These are phyloP conservation scores for Retiboletus flavoniger DNA, from an alignment of 1,284 basidiomycete species.

Conservation along the genomic window DNA sequence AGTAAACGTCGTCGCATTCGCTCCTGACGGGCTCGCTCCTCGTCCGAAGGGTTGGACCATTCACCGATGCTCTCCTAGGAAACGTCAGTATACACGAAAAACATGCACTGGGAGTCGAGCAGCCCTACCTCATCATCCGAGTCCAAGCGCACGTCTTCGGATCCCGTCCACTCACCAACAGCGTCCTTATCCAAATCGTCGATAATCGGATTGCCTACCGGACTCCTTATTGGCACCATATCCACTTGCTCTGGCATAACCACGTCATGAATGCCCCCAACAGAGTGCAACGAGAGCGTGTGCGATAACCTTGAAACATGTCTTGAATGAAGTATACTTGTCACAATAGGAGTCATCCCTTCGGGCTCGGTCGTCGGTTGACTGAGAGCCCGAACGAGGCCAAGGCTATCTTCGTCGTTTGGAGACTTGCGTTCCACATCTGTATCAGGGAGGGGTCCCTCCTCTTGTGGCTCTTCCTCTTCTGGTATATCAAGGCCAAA, in stretches of 20 bases:
- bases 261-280: constrained; percentile 47
- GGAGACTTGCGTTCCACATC: constrained; percentile 32
- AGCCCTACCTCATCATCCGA: constrained; percentile 62
- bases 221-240: constrained; percentile 31
- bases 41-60: constrained; percentile 86
- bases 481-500: constrained; percentile 78
- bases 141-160: constrained; percentile 58
- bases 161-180: constrained; percentile 76
- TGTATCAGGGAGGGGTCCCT: constrained; percentile 28
- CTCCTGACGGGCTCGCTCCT: constrained; percentile 70
- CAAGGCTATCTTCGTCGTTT: constrained; percentile 23
- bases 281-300: constrained; percentile 62
- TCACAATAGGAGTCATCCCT: constrained; percentile 45
- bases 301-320: constrained; percentile 68
- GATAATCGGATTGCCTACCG: constrained; percentile 31
- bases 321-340: constrained; percentile 60
- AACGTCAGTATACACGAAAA: constrained; percentile 10
- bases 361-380: constrained; percentile 28
- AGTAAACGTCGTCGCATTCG: constrained; percentile 60
- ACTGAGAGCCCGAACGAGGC: constrained; percentile 16
- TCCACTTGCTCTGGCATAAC: constrained; percentile 31
- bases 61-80: constrained; percentile 73
- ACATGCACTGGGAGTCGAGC: constrained; percentile 15
- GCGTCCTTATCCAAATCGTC: constrained; percentile 48
- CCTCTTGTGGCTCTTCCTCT: constrained; percentile 51